Evolutionary conservation across 2,329 filamentous ascomycete genomes (phyloP), one percentile per base, ranked within the genome.

Genomic region (Diaporthe sp.): DNA sequence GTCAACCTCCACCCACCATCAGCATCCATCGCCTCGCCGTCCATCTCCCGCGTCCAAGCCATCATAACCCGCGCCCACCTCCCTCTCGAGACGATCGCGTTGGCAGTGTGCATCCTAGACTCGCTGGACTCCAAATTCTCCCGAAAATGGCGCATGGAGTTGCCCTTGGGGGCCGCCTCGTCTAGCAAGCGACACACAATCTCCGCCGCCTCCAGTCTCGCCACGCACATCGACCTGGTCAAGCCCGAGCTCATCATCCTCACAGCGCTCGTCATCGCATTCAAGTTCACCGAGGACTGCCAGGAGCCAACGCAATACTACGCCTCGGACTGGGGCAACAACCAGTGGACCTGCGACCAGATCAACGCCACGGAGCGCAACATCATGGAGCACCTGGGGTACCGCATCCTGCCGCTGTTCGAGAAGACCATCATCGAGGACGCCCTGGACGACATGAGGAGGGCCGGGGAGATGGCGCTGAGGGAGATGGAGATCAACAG

Each of bases 81-180:
- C 37, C 88, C 91, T 4, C 86, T 91, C 80, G 90, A 93, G 80
- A 91, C 88, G 34, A 86, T 93, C 62, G 92, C 92, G 60, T 85
- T 94, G 51, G 91, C 91, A 49, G 91, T 92, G 53, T 92, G 91
- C 85, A 90, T 94, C 68, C 87, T 94, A 78, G 92, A 93, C 81
- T 91, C 91, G 55, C 86, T 93, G 77, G 89, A 90, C 82, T 87
- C 88, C 65, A 90, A 88, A 76, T 94, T 93, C 81, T 90, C 91
- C 62, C 87, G 90, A 46, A 87, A 85, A 75, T 94, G 91, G 91
- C 89, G 92, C 31, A 85, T 90, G 74, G 86, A 87, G 3, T 92
- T 90, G 78, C 91, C 91, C 0, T 83, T 91, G 25, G 79, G 80
- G 34, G 77, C 82, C 76, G 77, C 81, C 78, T 22, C 65, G 73